phyloP scores from a whole-genome alignment of 1,139 yeast genomes.

The Hyphopichia buzzinii region DNA sequence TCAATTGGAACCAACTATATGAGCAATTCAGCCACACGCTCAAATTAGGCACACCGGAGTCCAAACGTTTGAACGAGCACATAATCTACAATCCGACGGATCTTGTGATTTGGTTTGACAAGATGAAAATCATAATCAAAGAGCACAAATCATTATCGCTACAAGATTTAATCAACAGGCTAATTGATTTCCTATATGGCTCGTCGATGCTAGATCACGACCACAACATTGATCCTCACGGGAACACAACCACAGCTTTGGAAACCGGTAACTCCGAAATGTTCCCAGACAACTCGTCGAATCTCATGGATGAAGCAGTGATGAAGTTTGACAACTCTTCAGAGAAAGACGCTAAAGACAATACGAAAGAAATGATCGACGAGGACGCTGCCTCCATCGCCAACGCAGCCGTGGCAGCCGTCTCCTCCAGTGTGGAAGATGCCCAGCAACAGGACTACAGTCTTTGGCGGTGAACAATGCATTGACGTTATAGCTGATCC shows the following conservation, averaged over 20 bases:
- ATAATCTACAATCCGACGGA: slow-evolving; percentile 21
- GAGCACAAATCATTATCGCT: slow-evolving; percentile 27
- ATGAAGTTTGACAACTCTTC: not conserved
- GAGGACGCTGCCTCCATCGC: slow-evolving; percentile 33
- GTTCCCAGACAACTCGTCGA: not conserved
- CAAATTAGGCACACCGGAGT: not conserved
- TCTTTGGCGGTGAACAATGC: slow-evolving; percentile 34
- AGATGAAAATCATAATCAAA: slow-evolving; percentile 28
- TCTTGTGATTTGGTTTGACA: slow-evolving; percentile 36
- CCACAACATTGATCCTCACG: not conserved
- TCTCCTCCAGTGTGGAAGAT: slow-evolving; percentile 27
- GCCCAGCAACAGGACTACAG: slow-evolving; percentile 35
- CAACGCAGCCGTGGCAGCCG: slow-evolving; percentile 39
- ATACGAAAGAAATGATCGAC: slow-evolving; percentile 6
- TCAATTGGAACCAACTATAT: slow-evolving; percentile 54
- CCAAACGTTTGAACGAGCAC: slow-evolving; percentile 2
- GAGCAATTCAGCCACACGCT: slow-evolving; percentile 1
- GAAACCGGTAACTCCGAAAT: not conserved
- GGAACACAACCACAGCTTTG: not conserved
- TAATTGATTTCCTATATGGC: slow-evolving; percentile 19
- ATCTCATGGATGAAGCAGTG: not conserved
- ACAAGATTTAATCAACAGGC: slow-evolving; percentile 20
- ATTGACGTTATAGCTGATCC: too few species aligned
- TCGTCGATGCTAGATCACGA: slow-evolving; percentile 3
- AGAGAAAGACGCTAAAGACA: slow-evolving; percentile 2